phyloP scores from a whole-genome alignment of 176 grass and related monocot genomes.

The Avena sativa region DNA sequence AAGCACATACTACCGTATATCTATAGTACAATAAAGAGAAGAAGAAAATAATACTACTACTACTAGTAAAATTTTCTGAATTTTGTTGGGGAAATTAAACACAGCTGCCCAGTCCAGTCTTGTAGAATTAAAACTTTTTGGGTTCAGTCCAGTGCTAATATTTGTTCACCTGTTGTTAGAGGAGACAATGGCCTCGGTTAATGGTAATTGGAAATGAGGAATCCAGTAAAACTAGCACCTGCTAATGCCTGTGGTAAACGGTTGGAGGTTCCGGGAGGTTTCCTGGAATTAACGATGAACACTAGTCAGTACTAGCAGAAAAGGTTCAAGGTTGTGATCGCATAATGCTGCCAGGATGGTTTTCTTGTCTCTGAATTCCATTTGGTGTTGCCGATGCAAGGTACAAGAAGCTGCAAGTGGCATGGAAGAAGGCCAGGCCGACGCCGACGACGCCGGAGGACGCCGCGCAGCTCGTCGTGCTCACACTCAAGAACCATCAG shows the following conservation, averaged over 20 bases:
- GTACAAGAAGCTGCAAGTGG: constrained; percentile 82
- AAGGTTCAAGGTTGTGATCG: neutral
- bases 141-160: no score
- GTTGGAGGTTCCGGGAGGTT: neutral
- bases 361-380: neutral
- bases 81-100: neutral
- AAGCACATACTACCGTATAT: no score
- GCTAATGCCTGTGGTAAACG: neutral
- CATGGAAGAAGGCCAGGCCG: constrained; percentile 86
- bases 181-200: no score
- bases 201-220: neutral
- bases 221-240: neutral
- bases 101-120: no score
- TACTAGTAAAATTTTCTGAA: neutral
- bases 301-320: neutral
- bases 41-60: no score
- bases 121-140: no score
- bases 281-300: neutral
- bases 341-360: neutral
- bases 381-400: constrained; percentile 40
- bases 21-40: neutral
- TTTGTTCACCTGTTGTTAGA: no score
- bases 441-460: constrained; percentile 82
- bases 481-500: constrained; percentile 91
- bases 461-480: constrained; percentile 64